Conservation (phyloP, 2,329 filamentous ascomycete genomes). For the Trichoderma sp. region DNA sequence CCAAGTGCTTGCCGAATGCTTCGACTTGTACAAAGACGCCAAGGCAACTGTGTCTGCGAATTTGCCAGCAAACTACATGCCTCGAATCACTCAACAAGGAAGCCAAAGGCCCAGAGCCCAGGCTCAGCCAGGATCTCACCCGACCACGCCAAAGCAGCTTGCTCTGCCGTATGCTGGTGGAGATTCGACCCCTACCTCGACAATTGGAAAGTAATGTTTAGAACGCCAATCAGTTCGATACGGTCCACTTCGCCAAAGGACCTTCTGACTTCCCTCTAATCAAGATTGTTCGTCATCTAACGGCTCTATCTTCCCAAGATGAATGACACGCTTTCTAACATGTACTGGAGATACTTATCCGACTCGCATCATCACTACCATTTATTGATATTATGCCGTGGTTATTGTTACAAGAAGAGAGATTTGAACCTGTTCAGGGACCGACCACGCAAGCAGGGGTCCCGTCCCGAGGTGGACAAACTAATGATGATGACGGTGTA, state of each 20-base stretch:
- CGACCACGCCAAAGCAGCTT: background rate
- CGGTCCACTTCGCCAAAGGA: background rate
- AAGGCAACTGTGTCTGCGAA: conserved; percentile 54
- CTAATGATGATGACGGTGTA: background rate
- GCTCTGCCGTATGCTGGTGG: background rate
- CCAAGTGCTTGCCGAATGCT: conserved; percentile 54
- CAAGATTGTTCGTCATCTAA: conserved; percentile 23
- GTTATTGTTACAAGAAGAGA: background rate
- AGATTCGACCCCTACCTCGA: background rate
- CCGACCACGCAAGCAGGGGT: background rate
- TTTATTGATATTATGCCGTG: background rate
- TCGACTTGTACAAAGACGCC: conserved; percentile 50
- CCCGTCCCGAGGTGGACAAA: background rate
- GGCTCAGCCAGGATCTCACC: background rate
- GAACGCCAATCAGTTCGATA: background rate
- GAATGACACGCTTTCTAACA: conserved; percentile 18
- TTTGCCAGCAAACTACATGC: conserved; percentile 49
- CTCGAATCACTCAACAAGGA: conserved; percentile 28
- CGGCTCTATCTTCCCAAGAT: conserved; percentile 19
- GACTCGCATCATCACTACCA: background rate
- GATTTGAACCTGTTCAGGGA: background rate
- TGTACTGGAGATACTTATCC: conserved; percentile 4
- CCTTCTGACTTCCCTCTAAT: background rate
- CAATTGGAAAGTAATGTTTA: conserved; percentile 10
- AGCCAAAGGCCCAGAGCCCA: background rate